These are phyloP conservation scores for Platanthera zijinensis DNA, from an alignment of 106 monocot genomes.

Conservation along the genomic window DNA sequence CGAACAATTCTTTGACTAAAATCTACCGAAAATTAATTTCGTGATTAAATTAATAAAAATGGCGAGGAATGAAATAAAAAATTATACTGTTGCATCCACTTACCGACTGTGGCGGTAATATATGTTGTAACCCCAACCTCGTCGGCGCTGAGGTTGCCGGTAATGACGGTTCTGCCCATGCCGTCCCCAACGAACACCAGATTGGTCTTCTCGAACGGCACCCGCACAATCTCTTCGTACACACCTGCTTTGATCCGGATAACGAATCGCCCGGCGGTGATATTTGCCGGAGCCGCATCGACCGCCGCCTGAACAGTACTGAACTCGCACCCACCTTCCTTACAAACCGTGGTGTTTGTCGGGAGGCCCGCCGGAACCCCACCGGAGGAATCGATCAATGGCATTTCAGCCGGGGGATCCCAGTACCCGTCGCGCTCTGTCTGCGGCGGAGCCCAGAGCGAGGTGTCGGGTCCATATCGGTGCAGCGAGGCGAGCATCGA, in stretches of 20 bases:
- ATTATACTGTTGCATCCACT: not conserved
- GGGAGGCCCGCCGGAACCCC: constrained; percentile 6
- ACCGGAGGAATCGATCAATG: not conserved
- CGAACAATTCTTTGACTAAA: not conserved
- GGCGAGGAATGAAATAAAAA: not conserved
- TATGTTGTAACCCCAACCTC: constrained; percentile 55
- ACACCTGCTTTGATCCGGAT: constrained; percentile 56
- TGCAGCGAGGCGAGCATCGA: constrained; percentile 56
- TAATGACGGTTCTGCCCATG: constrained; percentile 74
- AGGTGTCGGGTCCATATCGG: constrained; percentile 50
- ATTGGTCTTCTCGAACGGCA: constrained; percentile 65
- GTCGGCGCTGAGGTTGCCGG: constrained; percentile 37
- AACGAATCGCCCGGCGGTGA: constrained; percentile 26
- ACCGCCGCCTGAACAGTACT: constrained; percentile 69
- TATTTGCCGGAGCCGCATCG: constrained; percentile 39
- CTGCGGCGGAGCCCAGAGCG: constrained; percentile 58
- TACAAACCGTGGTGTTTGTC: constrained; percentile 39
- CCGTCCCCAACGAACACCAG: constrained; percentile 69
- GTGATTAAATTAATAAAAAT: not conserved
- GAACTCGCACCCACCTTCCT: constrained; percentile 22
- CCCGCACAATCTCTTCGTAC: constrained; percentile 58
- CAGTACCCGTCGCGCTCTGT: constrained; percentile 87
- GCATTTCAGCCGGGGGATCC: constrained; percentile 4
- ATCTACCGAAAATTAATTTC: not conserved
- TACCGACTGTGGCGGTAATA: constrained; percentile 72